Evolutionary conservation across 2,329 filamentous ascomycete genomes (phyloP).

Genomic region (Fusarium abutilonis): DNA sequence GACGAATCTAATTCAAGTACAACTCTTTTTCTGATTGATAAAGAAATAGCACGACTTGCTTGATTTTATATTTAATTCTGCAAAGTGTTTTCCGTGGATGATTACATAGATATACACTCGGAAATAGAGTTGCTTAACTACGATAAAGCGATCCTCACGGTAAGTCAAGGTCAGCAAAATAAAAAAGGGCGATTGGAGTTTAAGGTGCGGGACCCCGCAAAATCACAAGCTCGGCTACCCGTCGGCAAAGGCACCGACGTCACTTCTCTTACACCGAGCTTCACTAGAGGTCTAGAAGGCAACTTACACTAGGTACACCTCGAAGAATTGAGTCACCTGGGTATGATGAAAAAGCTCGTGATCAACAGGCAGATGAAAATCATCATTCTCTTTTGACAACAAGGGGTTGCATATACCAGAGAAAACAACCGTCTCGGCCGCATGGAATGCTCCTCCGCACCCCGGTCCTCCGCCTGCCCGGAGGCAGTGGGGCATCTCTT

Average conservation of each 20-base stretch:
- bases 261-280: slow-evolving; percentile 35
- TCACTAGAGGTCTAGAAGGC: neutral
- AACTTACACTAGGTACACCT: neutral
- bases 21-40: neutral
- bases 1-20: neutral
- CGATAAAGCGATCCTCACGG: neutral
- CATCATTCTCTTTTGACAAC: fast-evolving
- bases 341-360: slow-evolving; percentile 1
- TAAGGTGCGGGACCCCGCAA: slow-evolving; percentile 56
- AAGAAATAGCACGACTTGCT: no score
- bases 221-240: slow-evolving; percentile 67
- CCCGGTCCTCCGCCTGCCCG: slow-evolving; percentile 46
- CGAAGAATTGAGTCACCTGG: slow-evolving; percentile 9
- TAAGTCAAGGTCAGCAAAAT: neutral
- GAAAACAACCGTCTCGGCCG: slow-evolving; percentile 28
- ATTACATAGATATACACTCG: neutral
- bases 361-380: slow-evolving; percentile 6
- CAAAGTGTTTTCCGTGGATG: neutral
- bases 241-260: slow-evolving; percentile 56
- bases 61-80: no score
- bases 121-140: slow-evolving; percentile 21
- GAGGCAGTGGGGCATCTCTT: slow-evolving; percentile 29
- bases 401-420: slow-evolving; percentile 4
- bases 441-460: slow-evolving; percentile 39
- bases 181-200: neutral